Evolutionary conservation across 495 filamentous ascomycete species (phyloP), one percentile per base, ranked within the genome.

Genomic region (Venustampulla echinocandica): DNA sequence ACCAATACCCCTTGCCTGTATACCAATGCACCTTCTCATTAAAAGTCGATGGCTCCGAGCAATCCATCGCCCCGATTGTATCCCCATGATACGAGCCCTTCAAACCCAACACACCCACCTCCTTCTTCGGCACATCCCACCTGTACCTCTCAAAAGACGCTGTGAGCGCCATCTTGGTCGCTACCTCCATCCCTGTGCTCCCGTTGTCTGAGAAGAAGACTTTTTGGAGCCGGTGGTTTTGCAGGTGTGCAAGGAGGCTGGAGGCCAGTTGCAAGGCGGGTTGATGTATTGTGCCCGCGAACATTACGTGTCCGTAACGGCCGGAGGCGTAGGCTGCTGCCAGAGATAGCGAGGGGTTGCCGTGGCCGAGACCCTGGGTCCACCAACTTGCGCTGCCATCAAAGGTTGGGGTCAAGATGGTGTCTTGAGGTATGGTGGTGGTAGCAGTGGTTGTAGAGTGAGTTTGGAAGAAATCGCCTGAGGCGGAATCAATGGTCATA

Each of bases 221-320:
- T 25, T 79, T 79, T 13, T 58, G 57, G 5, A 88, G 62, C 0
- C 85, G 75, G 2, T 72, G 69, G 46, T 84, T 86, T 1, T 63
- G 59, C 19, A 81, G 55, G 0, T 66, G 64, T n/a, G 66, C 24
- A 18, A 88, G 57, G 2, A 90, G 64, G 0, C 59, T 60, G 50
- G 79, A 70, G 0, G 84, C 81, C 7, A 90, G 69, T 15, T 64
- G 60, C 1, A 88, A 60, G 0, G 82, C 85, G 0, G 85, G 85
- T 50, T 84, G 73, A 46, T 90, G 83, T 14, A 87, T 69, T 1
- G 80, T 75, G 0, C 76, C 77, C 0, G 84, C 80, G 54, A 90
- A 87, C 82, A 88, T 90, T 19, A 90, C 82, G 61, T 90, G 85
- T 2, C 85, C 85, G 54, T 90, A 90, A 19, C 84, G 73, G n/a